Conservation (phyloP, 2,329 filamentous ascomycete genomes). For the Cryphonectria japonica region DNA sequence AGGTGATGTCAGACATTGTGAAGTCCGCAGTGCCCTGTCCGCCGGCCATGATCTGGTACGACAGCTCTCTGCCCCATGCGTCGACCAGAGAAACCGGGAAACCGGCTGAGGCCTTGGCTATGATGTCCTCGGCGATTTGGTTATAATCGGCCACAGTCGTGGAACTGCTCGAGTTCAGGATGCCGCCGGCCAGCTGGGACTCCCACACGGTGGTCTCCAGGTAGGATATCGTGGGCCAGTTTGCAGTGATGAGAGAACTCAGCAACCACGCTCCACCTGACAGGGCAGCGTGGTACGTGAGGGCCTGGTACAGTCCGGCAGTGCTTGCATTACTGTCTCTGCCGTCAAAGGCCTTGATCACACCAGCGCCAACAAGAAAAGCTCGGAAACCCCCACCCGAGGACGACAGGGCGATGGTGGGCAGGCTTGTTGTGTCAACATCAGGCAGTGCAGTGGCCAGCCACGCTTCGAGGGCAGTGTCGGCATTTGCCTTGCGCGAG, state of each 20-base stretch:
- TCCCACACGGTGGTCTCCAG: slow-evolving; percentile 24
- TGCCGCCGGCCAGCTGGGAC: slow-evolving; percentile 19
- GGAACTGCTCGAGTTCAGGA: slow-evolving; percentile 17
- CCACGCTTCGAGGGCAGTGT: slow-evolving; percentile 21
- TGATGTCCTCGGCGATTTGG: slow-evolving; percentile 21
- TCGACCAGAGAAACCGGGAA: slow-evolving; percentile 26
- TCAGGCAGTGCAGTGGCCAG: slow-evolving; percentile 14
- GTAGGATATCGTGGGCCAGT: slow-evolving; percentile 31
- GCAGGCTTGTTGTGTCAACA: slow-evolving; percentile 26
- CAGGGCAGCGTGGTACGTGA: slow-evolving; percentile 33
- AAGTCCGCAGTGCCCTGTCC: slow-evolving; percentile 16
- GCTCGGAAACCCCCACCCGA: slow-evolving; percentile 39
- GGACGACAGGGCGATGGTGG: slow-evolving; percentile 33
- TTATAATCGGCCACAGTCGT: slow-evolving; percentile 10
- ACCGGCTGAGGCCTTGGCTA: slow-evolving; percentile 18
- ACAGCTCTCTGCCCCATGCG: slow-evolving; percentile 25
- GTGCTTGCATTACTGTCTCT: slow-evolving; percentile 31
- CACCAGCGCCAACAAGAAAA: slow-evolving; percentile 37
- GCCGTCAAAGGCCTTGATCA: slow-evolving; percentile 35
- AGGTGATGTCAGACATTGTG: slow-evolving; percentile 20
- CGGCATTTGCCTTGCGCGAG: slow-evolving; percentile 21
- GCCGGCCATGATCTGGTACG: slow-evolving; percentile 24
- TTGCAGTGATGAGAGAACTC: slow-evolving; percentile 29
- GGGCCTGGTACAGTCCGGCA: slow-evolving; percentile 31
- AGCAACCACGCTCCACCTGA: slow-evolving; percentile 35